Percentiles rank a stretch among this genome's conserved stretches.
phyloP scores from a whole-genome alignment of 2,329 filamentous ascomycete genomes.

The Hymenoscyphus albidus region DNA sequence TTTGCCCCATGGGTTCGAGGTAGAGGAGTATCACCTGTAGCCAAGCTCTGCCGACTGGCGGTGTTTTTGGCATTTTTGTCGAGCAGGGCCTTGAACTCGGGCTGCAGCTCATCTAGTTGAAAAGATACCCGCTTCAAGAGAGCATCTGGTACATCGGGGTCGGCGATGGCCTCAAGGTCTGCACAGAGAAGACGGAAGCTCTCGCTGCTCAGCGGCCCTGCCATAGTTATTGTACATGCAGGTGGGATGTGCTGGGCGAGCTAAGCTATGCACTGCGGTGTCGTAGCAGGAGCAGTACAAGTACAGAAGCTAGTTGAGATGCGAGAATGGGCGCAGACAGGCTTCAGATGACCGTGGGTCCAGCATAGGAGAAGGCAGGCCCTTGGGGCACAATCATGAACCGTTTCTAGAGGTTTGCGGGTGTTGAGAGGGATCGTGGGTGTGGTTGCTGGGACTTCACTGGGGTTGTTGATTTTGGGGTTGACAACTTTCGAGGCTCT shows the following conservation, averaged over 20 bases:
- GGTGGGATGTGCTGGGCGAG: background rate
- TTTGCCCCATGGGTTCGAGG: constrained; percentile 4
- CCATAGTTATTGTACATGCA: constrained; percentile 49
- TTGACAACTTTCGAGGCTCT: constrained; percentile 4
- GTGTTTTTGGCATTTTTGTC: constrained; percentile 73
- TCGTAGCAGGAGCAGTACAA: too few species aligned
- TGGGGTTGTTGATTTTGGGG: constrained; percentile 7
- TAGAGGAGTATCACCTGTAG: constrained; percentile 52
- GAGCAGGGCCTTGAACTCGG: constrained; percentile 67
- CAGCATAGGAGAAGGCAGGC: constrained; percentile 19
- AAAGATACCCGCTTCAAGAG: constrained; percentile 60
- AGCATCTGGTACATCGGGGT: constrained; percentile 62
- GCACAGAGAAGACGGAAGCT: constrained; percentile 80
- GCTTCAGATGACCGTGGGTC: constrained; percentile 6
- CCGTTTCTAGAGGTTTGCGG: background rate
- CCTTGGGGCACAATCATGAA: constrained; percentile 13
- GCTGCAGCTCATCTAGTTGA: constrained; percentile 62
- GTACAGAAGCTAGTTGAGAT: constrained; percentile 13
- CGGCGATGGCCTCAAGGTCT: constrained; percentile 73
- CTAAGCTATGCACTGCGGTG: background rate
- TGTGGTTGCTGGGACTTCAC: background rate
- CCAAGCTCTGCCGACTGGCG: constrained; percentile 66
- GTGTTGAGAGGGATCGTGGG: background rate
- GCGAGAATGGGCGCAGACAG: constrained; percentile 22
- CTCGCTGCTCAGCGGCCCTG: constrained; percentile 68